phyloP scores from a whole-genome alignment of 805 yeast genomes.

The Novakomyces olei region DNA sequence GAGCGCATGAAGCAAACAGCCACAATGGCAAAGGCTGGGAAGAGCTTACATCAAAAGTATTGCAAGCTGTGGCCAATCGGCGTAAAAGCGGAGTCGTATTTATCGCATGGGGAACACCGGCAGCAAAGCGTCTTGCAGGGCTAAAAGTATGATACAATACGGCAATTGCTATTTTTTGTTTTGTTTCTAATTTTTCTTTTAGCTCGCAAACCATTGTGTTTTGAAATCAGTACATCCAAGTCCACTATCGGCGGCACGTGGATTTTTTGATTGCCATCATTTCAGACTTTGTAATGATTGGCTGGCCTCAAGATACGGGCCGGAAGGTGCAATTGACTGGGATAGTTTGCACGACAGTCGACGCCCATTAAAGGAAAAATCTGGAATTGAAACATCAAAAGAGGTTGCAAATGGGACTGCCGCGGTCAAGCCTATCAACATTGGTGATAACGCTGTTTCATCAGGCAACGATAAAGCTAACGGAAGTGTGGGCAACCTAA shows the following conservation, averaged over 20 bases:
- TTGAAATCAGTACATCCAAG: slow-evolving; percentile 78
- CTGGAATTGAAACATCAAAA: too few species aligned
- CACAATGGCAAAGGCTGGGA: slow-evolving; percentile 91
- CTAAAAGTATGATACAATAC: too few species aligned
- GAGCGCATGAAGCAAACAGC: slow-evolving; percentile 81
- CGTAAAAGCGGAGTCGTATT: slow-evolving; percentile 38
- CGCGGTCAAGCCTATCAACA: background rate
- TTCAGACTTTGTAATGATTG: slow-evolving; percentile 59
- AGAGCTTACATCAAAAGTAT: slow-evolving; percentile 52
- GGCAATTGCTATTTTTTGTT: slow-evolving; percentile 3
- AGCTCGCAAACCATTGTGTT: slow-evolving; percentile 19
- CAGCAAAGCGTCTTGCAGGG: slow-evolving; percentile 34
- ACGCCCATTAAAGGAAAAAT: too few species aligned
- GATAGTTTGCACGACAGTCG: slow-evolving; percentile 17
- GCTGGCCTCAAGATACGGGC: slow-evolving; percentile 28
- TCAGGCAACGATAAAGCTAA: background rate
- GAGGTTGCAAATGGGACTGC: background rate
- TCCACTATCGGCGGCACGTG: slow-evolving; percentile 76
- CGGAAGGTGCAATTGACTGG: slow-evolving; percentile 43
- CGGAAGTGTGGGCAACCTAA: background rate
- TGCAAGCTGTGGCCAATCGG: slow-evolving; percentile 25
- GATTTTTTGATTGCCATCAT: slow-evolving; percentile 59
- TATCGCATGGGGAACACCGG: slow-evolving; percentile 67
- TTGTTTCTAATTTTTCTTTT: background rate
- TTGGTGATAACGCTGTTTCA: background rate